These are phyloP conservation scores for Sporothrix brasiliensis DNA, from an alignment of 2,329 filamentous ascomycete species.

Conservation along the genomic window DNA sequence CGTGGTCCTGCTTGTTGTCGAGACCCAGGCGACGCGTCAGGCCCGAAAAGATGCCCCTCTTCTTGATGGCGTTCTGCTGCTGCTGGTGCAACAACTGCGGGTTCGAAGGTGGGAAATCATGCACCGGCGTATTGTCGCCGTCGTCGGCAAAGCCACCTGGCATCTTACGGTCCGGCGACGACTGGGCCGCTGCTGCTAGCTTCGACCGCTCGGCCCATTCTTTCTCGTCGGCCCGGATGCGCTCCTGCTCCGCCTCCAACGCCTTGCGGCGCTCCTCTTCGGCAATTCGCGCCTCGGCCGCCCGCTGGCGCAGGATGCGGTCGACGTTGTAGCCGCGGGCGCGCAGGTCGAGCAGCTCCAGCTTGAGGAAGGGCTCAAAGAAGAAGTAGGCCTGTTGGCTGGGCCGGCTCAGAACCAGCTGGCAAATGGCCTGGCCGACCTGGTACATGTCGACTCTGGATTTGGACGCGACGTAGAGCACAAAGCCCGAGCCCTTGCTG, in stretches of 20 bases:
- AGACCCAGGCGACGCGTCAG: slow-evolving; percentile 70
- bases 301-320: slow-evolving; percentile 85
- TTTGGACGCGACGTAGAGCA: slow-evolving; percentile 74
- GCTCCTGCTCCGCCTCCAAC: slow-evolving; percentile 66
- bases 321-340: slow-evolving; percentile 95
- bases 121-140: slow-evolving; percentile 57
- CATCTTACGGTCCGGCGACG: slow-evolving; percentile 59
- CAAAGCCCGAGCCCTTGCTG: slow-evolving; percentile 51
- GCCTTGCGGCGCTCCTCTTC: slow-evolving; percentile 79
- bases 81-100: slow-evolving; percentile 36
- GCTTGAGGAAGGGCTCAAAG: slow-evolving; percentile 85
- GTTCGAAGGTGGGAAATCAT: slow-evolving; percentile 39
- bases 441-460: slow-evolving; percentile 78
- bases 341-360: slow-evolving; percentile 78
- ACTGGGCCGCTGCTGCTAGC: slow-evolving; percentile 43
- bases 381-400: slow-evolving; percentile 88
- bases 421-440: slow-evolving; percentile 83
- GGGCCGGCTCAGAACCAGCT: slow-evolving; percentile 76
- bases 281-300: slow-evolving; percentile 82
- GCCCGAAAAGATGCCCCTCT: slow-evolving; percentile 65
- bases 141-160: slow-evolving; percentile 68
- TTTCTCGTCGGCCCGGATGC: slow-evolving; percentile 21
- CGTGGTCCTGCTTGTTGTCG: slow-evolving; percentile 47
- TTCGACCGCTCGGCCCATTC: slow-evolving; percentile 49
- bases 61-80: slow-evolving; percentile 39